Base-by-base conservation (phyloP, 805 yeast genomes). In the Brettanomyces nanus region DNA sequence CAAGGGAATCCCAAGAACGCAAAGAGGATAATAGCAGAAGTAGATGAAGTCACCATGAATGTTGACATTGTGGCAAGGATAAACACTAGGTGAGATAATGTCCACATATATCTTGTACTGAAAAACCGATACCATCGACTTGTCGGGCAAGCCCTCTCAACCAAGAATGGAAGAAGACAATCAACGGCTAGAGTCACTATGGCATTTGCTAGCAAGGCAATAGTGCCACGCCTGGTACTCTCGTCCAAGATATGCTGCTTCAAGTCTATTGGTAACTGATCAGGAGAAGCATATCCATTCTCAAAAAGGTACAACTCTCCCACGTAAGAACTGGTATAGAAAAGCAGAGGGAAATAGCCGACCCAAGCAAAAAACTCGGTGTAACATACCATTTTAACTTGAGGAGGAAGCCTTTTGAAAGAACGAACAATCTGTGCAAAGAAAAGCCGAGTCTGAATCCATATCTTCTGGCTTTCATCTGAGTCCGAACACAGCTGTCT, bases 361-460 rank as follows among this genome's bases (percentile, higher is more conserved):
- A 77, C 69, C 83, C 83, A 77, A 1, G 82, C 82, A 53, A 73
- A 73, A 41, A 77, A 71, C 51, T 77, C 80, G 2, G 76, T 74
- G 36, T 56, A 59, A 45, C 80, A 77, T 3, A 75, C 73, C 1
- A 63, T 52, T 36, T 63, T 63, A 2, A 74, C 69, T 44, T 71
- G 77, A 3, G 70, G 66, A 7, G 82, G 76, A 9, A 76, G 52
- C 22, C 61, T 48, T 3, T 41, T 45, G 9, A 66, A 54, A 10
- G 69, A 64, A 10, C 57, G 49, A 0, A 45, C 34, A 0, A 70
- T 67, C 42, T 66, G 69, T 25, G 26, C 48, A 18, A 35, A 58
- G 30, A 59, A 56, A 4, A 59, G 47, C 28, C 45, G 48, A 15
- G 52, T 19, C 21, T 51, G 48, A 13, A 37, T 35, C 14, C 46